These are phyloP conservation scores for Leptodermis oblonga DNA, from an alignment of 257 asterid species.

Conservation along the genomic window DNA sequence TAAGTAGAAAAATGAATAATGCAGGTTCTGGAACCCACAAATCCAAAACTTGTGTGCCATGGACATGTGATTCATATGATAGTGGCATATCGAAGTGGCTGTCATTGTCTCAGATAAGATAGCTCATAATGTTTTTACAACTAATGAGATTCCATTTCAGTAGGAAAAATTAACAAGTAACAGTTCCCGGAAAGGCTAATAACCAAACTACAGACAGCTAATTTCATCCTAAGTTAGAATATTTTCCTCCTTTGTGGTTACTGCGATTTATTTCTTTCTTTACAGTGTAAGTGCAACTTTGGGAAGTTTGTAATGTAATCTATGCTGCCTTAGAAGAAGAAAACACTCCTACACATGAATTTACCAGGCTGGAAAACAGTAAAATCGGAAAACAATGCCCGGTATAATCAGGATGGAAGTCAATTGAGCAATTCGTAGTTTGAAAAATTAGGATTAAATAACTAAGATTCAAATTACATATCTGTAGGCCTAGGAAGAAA, in stretches of 20 bases:
- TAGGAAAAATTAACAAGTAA: not conserved
- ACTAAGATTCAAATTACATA: not conserved
- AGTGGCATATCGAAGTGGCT: constrained; percentile 9
- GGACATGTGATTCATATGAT: constrained; percentile 13
- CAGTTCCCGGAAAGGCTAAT: not conserved
- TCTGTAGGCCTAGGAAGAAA: not conserved
- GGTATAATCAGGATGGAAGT: not conserved
- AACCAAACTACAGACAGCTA: not conserved
- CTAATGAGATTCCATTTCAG: not conserved
- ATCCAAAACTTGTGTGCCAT: constrained; percentile 7
- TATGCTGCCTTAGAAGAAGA: not conserved
- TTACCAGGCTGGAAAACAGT: not conserved
- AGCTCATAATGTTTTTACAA: not conserved
- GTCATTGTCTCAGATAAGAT: not conserved
- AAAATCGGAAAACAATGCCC: not conserved
- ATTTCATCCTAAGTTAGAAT: not conserved
- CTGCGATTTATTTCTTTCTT: not conserved
- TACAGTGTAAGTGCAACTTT: not conserved
- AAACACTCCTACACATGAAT: too few species aligned
- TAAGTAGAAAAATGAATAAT: constrained; percentile 9
- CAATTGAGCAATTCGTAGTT: not conserved
- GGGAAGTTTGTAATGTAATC: not conserved
- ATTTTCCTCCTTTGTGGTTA: not conserved
- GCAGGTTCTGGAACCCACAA: constrained; percentile 18
- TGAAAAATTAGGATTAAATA: not conserved